Evolutionary conservation across 2,329 filamentous ascomycete genomes (phyloP), one percentile per base, ranked within the genome.

Genomic region (Cladobotryum mycophilum): DNA sequence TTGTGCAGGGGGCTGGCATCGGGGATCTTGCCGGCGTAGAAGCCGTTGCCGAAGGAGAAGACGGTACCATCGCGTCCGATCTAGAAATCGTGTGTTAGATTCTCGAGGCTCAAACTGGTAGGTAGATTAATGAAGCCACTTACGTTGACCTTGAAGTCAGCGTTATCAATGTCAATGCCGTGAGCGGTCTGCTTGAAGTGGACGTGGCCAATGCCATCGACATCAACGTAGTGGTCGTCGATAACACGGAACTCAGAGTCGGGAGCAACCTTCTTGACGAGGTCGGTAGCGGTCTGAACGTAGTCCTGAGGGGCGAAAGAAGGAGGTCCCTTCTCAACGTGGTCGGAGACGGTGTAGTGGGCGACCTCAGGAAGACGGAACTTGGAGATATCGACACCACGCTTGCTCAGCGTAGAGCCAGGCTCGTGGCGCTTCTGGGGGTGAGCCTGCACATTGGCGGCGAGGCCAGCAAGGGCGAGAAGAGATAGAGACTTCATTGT

Each of bases 91-190:
- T 40, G 13, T 38, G 45, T 53, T 41, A 53, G 40, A n/a, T 11
- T 4, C 20, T 30, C 25, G 25, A 11, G 8, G 9, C 25, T 11
- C 9, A 30, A 30, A 11, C 25, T 11, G 6, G 8, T 30, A 30
- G 25, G 25, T 30, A 30, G 25, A 6, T 30, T 30, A 30, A 8
- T 30, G 9, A 30, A 30, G 9, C 8, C 9, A 68, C 76, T 67
- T 57, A 81, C 76, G 55, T 82, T 82, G 44, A 82, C 76, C 47
- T 81, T 81, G 58, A 81, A 80, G 59, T 80, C 76, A 1, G 75
- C 77, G 57, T 82, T 82, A 57, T 82, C 80, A 53, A 84, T 74
- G 53, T 82, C 80, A 20, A 82, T 61, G 1, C 75, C 79, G 48
- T 81, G 76, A 6, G 70, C 66, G 0, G 78, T 82, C 65, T 83